These are phyloP conservation scores for Pulveroboletus sp. DNA, from an alignment of 768 basidiomycete genomes.

Conservation along the genomic window DNA sequence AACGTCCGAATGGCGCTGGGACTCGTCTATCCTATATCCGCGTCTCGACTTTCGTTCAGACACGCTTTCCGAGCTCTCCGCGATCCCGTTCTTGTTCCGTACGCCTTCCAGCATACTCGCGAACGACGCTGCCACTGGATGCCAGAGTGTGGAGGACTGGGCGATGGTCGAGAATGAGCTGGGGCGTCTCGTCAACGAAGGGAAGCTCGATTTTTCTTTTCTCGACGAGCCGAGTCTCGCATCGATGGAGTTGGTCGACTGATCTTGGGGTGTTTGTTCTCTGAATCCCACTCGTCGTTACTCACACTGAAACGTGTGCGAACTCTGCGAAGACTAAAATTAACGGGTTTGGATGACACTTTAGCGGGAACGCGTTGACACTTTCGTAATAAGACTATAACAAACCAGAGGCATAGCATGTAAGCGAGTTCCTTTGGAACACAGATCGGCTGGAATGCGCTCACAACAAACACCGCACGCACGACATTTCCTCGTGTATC, in stretches of 20 bases:
- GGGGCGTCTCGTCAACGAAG: slow-evolving; percentile 15
- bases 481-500: too few species aligned
- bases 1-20: background rate
- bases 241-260: slow-evolving; percentile 14
- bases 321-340: too few species aligned
- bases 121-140: background rate
- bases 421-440: too few species aligned
- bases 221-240: slow-evolving; percentile 17
- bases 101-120: slow-evolving; percentile 14
- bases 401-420: too few species aligned
- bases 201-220: slow-evolving; percentile 27
- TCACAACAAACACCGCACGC: too few species aligned
- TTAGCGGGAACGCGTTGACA: too few species aligned
- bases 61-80: slow-evolving; percentile 25
- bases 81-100: slow-evolving; percentile 29
- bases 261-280: background rate
- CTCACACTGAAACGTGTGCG: too few species aligned
- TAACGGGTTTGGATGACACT: too few species aligned
- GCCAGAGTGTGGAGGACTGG: slow-evolving; percentile 9
- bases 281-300: slow-evolving; percentile 1
- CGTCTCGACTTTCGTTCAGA: slow-evolving; percentile 15
- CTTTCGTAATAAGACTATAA: too few species aligned
- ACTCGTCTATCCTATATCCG: background rate
- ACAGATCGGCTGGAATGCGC: too few species aligned
- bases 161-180: slow-evolving; percentile 20